Percentiles rank a stretch among this genome's conserved stretches.
Evolutionary conservation across 305 asterid genomes (phyloP).

Genomic region (Solanum hybrid): DNA sequence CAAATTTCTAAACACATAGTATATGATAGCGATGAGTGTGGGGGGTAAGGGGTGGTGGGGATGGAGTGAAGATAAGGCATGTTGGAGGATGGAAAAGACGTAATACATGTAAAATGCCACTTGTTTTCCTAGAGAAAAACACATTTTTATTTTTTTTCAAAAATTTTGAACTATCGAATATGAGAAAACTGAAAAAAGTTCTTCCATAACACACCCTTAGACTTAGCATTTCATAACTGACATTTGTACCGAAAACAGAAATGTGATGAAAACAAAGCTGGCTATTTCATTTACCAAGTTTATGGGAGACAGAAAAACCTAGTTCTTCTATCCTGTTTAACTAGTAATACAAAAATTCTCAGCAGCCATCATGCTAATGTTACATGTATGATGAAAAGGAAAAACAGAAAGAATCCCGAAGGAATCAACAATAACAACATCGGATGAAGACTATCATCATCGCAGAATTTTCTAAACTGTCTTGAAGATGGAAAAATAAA

Average conservation of each 20-base stretch:
- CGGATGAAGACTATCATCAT: background rate
- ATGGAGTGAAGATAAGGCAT: too few relatives aligned
- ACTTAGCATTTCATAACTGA: background rate
- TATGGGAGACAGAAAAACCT: background rate
- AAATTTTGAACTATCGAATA: background rate
- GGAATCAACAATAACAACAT: background rate
- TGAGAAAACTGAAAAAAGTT: background rate
- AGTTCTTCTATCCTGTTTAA: background rate
- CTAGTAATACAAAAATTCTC: slow-evolving; percentile 15
- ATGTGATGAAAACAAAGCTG: background rate
- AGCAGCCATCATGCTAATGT: slow-evolving; percentile 18
- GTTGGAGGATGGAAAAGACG: too few relatives aligned
- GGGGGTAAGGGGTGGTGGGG: too few relatives aligned
- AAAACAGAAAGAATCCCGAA: background rate
- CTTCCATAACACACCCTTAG: background rate
- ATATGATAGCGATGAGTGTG: too few relatives aligned
- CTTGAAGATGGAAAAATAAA: background rate
- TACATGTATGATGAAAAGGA: slow-evolving; percentile 6
- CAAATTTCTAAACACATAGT: too few relatives aligned
- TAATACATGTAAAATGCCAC: too few relatives aligned
- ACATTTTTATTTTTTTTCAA: background rate
- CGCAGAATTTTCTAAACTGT: background rate
- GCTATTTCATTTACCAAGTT: background rate
- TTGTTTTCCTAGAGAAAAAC: background rate
- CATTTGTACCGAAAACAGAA: background rate